Evolutionary conservation across 768 basidiomycete species (phyloP), one percentile per base, ranked within the genome.

Genomic region (Kwoniella pini): DNA sequence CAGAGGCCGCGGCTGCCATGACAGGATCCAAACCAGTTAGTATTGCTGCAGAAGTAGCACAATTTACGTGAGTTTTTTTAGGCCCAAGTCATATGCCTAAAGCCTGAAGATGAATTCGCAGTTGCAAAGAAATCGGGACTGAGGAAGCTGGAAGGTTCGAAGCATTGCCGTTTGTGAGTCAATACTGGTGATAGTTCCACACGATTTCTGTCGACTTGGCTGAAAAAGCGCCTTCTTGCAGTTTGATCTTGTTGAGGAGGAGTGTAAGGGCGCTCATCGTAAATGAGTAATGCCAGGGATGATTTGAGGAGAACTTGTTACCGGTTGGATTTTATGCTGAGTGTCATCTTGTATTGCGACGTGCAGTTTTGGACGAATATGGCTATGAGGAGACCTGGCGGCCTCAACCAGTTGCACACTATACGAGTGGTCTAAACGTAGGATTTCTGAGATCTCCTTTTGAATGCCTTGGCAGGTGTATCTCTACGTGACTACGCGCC

Each of bases 81-180:
- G 2, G 27, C 45, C 7, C 30, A 3, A 9, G 19, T 10, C 15
- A 45, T 19, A 50, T 10, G 39, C 9, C 13, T 42, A 24, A 45
- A 21, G 54, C 26, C 21, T 52, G 27, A 31, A 31, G 10, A 11
- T 17, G 19, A 17, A 5, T 13, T 12, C 24, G 48, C 57, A 50
- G 33, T 15, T 36, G 33, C 24, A 38, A 52, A 28, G 54, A 60
- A 24, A 65, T 60, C 15, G 64, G 64, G 15, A 56, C 64, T 3
- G 59, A 65, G 19, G 64, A 65, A 30, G 64, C 64, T 21, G 64
- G 64, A 7, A 27, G 55, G 28, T 65, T 65, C 43, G 64, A 65
- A 38, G 59, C 56, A 4, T 26, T 59, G 10, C 62, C 62, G 2
- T 63, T 57, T 22, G 62, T 63, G 31, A 63, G 61, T n/a, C n/a